Conservation (phyloP, 192 early-diverging fungal genomes). For the Kappamyces sp. region DNA sequence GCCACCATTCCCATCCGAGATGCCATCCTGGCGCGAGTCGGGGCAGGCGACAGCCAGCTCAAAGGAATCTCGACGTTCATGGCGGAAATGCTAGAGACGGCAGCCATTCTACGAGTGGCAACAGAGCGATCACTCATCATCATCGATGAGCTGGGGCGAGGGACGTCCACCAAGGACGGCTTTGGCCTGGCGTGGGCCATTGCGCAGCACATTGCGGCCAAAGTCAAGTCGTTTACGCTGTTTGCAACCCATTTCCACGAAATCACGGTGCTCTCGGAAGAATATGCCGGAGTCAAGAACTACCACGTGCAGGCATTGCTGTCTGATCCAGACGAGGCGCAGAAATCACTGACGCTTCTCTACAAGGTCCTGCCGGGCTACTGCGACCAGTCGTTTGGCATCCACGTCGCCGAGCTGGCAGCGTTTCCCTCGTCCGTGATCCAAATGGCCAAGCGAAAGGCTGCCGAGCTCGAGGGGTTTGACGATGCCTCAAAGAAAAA, state of each 20-base stretch:
- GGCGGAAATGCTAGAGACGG: constrained; percentile 79
- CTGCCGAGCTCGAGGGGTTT: constrained; percentile 70
- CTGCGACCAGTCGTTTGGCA: constrained; percentile 96
- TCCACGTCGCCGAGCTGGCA: constrained; percentile 93
- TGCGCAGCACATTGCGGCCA: constrained; percentile 73
- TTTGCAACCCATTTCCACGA: constrained; percentile 99
- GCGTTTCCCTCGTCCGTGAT: constrained; percentile 83
- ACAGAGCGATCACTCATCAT: constrained; percentile 81
- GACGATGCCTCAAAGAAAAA: constrained; percentile 12
- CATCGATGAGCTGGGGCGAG: constrained; percentile 92
- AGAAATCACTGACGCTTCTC: constrained; percentile 67
- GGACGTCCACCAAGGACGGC: constrained; percentile 97
- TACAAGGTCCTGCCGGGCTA: constrained; percentile 78
- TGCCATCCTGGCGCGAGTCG: constrained; percentile 84
- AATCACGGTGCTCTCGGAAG: constrained; percentile 72
- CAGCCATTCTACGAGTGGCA: constrained; percentile 81
- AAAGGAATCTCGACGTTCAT: constrained; percentile 95
- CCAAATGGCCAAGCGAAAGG: constrained; percentile 68
- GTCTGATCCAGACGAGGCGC: constrained; percentile 18
- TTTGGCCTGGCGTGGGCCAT: constrained; percentile 98
- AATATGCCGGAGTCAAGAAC: constrained; percentile 72
- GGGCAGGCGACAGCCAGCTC: constrained; percentile 88
- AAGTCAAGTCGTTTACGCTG: constrained; percentile 67
- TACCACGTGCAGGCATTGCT: constrained; percentile 77
- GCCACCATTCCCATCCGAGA: constrained; percentile 75